Percentiles rank a stretch among this genome's conserved stretches.
phyloP scores from a whole-genome alignment of 2,329 filamentous ascomycete species.

The Fusarium sp. region DNA sequence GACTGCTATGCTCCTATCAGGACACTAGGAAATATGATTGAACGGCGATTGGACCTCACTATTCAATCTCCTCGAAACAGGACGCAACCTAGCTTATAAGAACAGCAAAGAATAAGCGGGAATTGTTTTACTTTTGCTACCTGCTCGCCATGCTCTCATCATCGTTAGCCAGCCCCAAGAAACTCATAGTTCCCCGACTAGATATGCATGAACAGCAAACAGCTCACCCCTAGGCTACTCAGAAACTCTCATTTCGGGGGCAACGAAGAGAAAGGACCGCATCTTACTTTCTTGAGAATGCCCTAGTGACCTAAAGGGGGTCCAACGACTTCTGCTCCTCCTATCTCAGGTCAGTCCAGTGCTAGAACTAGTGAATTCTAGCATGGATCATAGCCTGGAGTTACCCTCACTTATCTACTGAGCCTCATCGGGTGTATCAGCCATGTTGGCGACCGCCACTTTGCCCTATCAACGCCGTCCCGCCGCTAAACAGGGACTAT shows the following conservation, averaged over 20 bases:
- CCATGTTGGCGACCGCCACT: background rate
- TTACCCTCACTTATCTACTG: background rate
- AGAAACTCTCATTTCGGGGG: background rate
- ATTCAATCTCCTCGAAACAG: background rate
- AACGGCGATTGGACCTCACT: background rate
- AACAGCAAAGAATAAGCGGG: background rate
- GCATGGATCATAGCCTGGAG: background rate
- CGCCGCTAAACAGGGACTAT: constrained; percentile 2
- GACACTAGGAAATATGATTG: background rate
- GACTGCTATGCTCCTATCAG: background rate
- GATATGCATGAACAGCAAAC: constrained; percentile 12
- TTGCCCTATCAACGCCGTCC: constrained; percentile 5
- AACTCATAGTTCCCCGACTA: constrained; percentile 3
- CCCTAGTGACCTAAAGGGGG: background rate
- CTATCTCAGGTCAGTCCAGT: constrained; percentile 16
- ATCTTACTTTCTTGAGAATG: constrained; percentile 3
- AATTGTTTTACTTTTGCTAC: background rate
- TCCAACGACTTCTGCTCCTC: constrained; percentile 8
- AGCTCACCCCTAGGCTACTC: background rate
- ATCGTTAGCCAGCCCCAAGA: constrained; percentile 20
- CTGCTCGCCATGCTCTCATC: background rate
- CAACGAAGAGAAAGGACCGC: background rate
- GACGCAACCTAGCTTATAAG: constrained; percentile 2
- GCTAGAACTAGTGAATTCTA: constrained; percentile 8
- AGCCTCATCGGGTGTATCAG: constrained; percentile 9